Conservation (phyloP, 2,329 filamentous ascomycete species). For the Aspergillus sp. region DNA sequence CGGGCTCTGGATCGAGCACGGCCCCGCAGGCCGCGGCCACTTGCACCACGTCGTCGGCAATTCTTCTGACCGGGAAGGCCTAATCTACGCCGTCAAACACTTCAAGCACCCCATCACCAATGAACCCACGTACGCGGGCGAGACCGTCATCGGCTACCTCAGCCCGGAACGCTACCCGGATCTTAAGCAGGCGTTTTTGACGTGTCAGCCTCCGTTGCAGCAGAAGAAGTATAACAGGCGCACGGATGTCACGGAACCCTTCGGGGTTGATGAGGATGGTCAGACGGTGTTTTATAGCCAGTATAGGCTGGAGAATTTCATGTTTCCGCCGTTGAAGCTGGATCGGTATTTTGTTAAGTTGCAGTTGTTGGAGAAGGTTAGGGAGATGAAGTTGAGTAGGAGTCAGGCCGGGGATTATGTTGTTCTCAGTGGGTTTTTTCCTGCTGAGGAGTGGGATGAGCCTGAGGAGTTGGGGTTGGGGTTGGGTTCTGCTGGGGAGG, state of each 20-base stretch:
- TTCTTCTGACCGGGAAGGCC: neutral
- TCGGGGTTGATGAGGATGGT: neutral
- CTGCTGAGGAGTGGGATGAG: neutral
- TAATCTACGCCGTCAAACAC: neutral
- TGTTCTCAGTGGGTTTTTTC: neutral
- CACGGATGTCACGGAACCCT: neutral
- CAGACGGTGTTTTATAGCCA: neutral
- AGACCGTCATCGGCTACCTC: neutral
- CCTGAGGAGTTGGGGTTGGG: neutral
- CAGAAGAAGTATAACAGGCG: neutral
- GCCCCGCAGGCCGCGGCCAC: neutral
- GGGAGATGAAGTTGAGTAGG: too few species aligned
- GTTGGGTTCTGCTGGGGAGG: neutral
- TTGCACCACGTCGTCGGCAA: neutral
- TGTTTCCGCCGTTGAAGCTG: neutral
- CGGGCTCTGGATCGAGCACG: neutral
- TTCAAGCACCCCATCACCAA: neutral
- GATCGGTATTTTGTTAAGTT: neutral
- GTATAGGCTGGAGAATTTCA: neutral
- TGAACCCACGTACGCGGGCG: neutral
- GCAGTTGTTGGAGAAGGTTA: neutral
- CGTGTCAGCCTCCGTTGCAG: neutral
- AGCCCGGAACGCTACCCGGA: neutral
- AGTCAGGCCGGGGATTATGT: neutral
- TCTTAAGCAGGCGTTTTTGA: neutral